Percentiles rank a stretch among this genome's conserved stretches.
phyloP scores from a whole-genome alignment of 768 basidiomycete genomes.

The Naganishia randhawae region DNA sequence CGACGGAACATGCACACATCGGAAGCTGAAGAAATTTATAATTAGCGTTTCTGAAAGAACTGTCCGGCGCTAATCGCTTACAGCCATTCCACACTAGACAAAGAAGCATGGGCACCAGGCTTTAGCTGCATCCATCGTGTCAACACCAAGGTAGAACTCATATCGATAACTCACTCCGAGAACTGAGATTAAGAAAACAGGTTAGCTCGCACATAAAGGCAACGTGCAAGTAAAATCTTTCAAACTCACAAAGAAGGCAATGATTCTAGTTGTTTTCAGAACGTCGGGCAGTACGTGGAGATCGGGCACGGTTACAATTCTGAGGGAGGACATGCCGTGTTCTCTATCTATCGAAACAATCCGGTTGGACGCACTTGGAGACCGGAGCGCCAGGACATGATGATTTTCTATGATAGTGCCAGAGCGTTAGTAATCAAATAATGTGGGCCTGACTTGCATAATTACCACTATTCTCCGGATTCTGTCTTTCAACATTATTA shows the following conservation, averaged over 20 bases:
- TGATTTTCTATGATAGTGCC: not conserved
- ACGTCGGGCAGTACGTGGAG: not conserved
- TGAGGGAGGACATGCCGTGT: not conserved
- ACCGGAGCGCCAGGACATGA: not conserved
- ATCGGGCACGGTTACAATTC: not conserved
- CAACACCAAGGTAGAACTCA: not conserved
- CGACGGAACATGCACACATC: not conserved
- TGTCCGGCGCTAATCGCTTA: not conserved
- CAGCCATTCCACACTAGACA: slow-evolving; percentile 5
- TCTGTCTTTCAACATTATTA: not conserved
- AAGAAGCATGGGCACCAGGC: not conserved
- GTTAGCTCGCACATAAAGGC: not conserved
- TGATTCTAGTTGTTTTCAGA: not conserved
- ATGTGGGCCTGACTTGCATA: not conserved
- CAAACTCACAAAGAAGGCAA: slow-evolving; percentile 9
- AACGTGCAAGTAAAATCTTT: not conserved
- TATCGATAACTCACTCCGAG: not conserved
- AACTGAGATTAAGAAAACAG: not conserved
- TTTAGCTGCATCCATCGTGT: not conserved
- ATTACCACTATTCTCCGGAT: not conserved
- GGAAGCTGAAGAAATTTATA: not conserved
- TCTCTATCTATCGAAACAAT: not conserved
- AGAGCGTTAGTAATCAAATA: not conserved
- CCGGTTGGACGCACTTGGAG: not conserved
- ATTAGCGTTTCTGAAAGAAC: not conserved